Evolutionary conservation across 1,284 basidiomycete species (phyloP).

Genomic region (Quambalaria eucalypti): DNA sequence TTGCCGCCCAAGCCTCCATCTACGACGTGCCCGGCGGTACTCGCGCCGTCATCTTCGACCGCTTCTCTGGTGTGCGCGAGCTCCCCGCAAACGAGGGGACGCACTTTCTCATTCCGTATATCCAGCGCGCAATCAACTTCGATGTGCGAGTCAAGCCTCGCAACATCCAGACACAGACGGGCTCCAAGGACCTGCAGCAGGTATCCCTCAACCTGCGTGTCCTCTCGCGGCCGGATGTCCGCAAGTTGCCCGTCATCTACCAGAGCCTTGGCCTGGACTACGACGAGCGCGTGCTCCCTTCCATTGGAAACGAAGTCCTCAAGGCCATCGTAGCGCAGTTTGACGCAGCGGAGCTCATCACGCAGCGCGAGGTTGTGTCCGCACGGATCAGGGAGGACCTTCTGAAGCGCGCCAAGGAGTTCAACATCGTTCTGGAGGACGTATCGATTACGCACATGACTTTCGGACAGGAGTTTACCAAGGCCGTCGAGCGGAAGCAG

Average conservation of each 20-base stretch:
- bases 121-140: constrained; percentile 81
- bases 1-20: constrained; percentile 46
- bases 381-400: constrained; percentile 89
- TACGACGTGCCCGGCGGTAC: constrained; percentile 57
- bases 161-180: constrained; percentile 93
- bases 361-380: constrained; percentile 62
- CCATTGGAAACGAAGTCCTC: constrained; percentile 81
- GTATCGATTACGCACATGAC: constrained; percentile 74
- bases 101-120: constrained; percentile 89
- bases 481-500: constrained; percentile 94
- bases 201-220: constrained; percentile 84
- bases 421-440: constrained; percentile 91
- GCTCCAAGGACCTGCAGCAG: constrained; percentile 95
- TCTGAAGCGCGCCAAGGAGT: constrained; percentile 85
- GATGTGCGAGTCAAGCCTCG: constrained; percentile 96
- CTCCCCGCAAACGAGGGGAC: constrained; percentile 63
- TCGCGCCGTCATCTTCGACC: constrained; percentile 95
- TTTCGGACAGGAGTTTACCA: constrained; percentile 55
- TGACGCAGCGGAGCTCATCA: constrained; percentile 89
- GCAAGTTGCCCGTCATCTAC: constrained; percentile 86
- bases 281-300: constrained; percentile 70
- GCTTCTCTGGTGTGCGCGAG: constrained; percentile 77
- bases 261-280: constrained; percentile 89
- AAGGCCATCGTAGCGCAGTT: constrained; percentile 98
- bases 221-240: constrained; percentile 80